These are phyloP conservation scores for Lactuca sativa DNA, from an alignment of 129 eudicot genomes.

Conservation along the genomic window DNA sequence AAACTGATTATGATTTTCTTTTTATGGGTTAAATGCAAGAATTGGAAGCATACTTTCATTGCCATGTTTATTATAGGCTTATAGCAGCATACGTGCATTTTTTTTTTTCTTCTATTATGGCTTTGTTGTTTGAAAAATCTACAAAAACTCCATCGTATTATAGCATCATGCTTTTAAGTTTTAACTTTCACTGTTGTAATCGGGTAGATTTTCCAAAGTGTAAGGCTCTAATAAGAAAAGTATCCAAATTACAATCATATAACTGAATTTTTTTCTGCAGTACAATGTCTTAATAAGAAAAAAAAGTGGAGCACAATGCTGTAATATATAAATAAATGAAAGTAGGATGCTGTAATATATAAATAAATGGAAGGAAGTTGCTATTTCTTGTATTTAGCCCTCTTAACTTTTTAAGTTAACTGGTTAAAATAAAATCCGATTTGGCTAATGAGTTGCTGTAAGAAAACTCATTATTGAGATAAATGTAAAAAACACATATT, in stretches of 20 bases:
- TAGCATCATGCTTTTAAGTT: background rate
- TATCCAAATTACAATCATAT: too few species aligned
- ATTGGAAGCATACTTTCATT: too few species aligned
- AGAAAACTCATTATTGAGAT: background rate
- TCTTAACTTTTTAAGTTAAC: too few species aligned
- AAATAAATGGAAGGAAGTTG: background rate
- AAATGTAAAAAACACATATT: background rate
- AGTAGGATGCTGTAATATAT: background rate
- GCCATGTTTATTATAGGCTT: too few species aligned
- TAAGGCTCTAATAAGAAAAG: too few species aligned
- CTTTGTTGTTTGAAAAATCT: too few species aligned
- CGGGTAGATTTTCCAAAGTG: background rate
- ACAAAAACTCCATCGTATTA: too few species aligned
- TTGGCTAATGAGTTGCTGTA: background rate
- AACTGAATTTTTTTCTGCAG: too few species aligned
- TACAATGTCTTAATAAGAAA: too few species aligned
- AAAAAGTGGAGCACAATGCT: background rate
- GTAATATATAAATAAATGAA: background rate
- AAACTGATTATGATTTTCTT: background rate
- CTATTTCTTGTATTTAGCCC: background rate
- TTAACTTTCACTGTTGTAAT: background rate
- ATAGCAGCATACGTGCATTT: too few species aligned
- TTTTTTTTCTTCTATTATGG: background rate
- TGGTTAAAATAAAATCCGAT: background rate
- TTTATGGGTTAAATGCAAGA: background rate